Evolutionary conservation across 768 basidiomycete species (phyloP).

Genomic region (Inosperma sp.): DNA sequence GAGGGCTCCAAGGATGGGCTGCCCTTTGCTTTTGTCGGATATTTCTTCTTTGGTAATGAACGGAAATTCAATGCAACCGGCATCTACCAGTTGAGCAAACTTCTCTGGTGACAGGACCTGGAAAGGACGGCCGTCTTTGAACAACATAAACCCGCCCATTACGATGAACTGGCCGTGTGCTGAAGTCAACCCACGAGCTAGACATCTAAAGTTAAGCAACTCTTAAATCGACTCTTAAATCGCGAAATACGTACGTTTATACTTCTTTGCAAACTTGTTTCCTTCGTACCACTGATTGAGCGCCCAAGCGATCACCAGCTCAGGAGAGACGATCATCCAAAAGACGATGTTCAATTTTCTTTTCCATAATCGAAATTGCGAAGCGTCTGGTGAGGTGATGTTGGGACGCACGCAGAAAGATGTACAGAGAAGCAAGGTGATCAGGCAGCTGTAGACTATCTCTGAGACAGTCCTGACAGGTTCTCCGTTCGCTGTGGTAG

Average conservation of each 20-base stretch:
- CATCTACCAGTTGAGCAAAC: neutral
- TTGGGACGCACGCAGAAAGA: constrained; percentile 9
- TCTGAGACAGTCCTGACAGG: constrained; percentile 1
- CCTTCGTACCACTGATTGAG: constrained; percentile 10
- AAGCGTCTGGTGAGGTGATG: neutral
- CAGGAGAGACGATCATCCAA: constrained; percentile 10
- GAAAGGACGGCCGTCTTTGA: constrained; percentile 5
- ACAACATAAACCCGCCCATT: constrained; percentile 12
- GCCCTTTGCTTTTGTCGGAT: constrained; percentile 1
- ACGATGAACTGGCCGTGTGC: constrained; percentile 10
- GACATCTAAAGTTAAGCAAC: neutral
- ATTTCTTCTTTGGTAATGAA: constrained; percentile 1
- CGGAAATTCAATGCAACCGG: constrained; percentile 8
- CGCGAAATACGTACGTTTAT: neutral
- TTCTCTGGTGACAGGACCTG: constrained; percentile 5
- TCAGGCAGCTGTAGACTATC: constrained; percentile 5
- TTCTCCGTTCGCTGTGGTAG: too few species aligned
- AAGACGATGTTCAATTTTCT: constrained; percentile 5
- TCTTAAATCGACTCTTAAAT: neutral
- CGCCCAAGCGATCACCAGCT: constrained; percentile 10
- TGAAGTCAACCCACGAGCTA: constrained; percentile 9
- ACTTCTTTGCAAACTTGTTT: constrained; percentile 1
- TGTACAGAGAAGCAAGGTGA: constrained; percentile 4
- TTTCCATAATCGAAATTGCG: neutral
- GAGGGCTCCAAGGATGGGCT: constrained; percentile 3